These are phyloP conservation scores for Spinellus fusiger DNA, from an alignment of 192 early-diverging fungal species.

Conservation along the genomic window DNA sequence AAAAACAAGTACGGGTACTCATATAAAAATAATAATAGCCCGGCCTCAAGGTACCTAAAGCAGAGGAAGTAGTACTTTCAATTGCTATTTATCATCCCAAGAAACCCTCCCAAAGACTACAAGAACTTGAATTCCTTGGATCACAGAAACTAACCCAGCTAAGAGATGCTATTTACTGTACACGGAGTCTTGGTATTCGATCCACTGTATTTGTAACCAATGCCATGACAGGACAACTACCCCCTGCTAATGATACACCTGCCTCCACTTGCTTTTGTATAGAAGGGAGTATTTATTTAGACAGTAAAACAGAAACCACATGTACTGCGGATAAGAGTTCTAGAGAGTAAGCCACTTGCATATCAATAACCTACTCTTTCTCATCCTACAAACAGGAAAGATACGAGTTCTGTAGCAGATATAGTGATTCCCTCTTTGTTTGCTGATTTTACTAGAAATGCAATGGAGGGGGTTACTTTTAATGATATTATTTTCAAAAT, in stretches of 20 bases:
- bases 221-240: not conserved
- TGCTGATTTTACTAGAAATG: not conserved
- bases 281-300: no score
- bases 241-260: not conserved
- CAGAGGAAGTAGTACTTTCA: constrained; percentile 52
- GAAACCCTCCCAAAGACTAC: constrained; percentile 43
- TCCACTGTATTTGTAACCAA: not conserved
- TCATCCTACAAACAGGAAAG: not conserved
- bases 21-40: not conserved
- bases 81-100: constrained; percentile 57
- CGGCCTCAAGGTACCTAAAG: no score
- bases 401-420: not conserved
- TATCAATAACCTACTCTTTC: not conserved
- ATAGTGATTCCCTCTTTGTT: not conserved
- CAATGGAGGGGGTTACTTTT: not conserved
- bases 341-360: no score
- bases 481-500: not conserved
- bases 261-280: no score
- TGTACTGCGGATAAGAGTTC: no score
- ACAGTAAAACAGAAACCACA: no score
- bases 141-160: constrained; percentile 60
- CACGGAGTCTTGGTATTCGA: not conserved
- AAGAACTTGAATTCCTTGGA: constrained; percentile 63
- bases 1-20: not conserved
- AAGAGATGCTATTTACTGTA: constrained; percentile 52